Percentiles rank a stretch among this genome's conserved stretches.
phyloP scores from a whole-genome alignment of 148 eudicot species.

The Rheum nobile region DNA sequence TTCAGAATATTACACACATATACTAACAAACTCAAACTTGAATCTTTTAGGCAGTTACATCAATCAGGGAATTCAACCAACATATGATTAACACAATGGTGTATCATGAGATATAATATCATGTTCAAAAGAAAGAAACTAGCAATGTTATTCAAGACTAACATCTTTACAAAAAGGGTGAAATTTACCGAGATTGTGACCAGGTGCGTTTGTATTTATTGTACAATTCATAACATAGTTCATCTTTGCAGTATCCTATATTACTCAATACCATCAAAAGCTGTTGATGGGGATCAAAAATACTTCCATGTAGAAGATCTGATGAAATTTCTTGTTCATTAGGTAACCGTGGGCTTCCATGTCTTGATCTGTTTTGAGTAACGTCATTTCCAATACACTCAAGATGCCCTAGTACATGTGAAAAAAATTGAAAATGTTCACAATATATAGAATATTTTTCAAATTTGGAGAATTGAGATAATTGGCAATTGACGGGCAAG shows the following conservation, averaged over 20 bases:
- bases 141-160: not conserved
- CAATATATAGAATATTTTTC: not conserved
- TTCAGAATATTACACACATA: not conserved
- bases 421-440: not conserved
- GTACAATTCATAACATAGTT: conserved; percentile 72
- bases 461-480: not conserved
- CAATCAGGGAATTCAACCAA: not conserved
- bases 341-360: conserved; percentile 38
- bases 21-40: not conserved
- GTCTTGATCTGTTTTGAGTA: conserved; percentile 39
- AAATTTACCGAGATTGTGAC: conserved; percentile 51
- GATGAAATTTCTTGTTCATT: conserved; percentile 37
- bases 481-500: not conserved
- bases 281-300: conserved; percentile 62
- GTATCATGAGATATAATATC: not conserved
- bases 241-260: conserved; percentile 93
- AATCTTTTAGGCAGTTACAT: not conserved
- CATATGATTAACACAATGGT: not conserved
- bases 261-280: conserved; percentile 94
- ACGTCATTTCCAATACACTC: conserved; percentile 69
- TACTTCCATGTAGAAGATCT: conserved; percentile 56
- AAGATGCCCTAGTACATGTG: conserved; percentile 51
- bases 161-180: not conserved
- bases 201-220: conserved; percentile 68
- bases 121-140: not conserved